Percentiles rank a stretch among this genome's conserved stretches.
Conservation (phyloP, 2,329 filamentous ascomycete genomes). For the Paecilomyces dactylethromorphus region DNA sequence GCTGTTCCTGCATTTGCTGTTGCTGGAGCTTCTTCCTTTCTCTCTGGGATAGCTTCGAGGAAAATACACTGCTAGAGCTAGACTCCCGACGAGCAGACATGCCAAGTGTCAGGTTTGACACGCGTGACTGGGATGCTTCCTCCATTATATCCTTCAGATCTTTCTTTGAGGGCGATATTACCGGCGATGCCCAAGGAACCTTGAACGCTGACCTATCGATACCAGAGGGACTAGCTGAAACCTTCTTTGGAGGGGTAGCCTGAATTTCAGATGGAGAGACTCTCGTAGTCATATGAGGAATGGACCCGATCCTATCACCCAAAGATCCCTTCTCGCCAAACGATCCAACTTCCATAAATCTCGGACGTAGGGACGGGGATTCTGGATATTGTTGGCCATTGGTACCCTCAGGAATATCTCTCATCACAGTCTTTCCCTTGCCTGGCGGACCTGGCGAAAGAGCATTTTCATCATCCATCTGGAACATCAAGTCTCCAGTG, state of each 20-base stretch:
- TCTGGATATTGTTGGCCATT: conserved; percentile 16
- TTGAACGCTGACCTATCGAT: conserved; percentile 21
- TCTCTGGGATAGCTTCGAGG: conserved; percentile 75
- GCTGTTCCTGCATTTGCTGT: conserved; percentile 47
- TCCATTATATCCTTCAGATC: conserved; percentile 73
- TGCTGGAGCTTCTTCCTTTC: conserved; percentile 81
- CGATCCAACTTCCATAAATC: conserved; percentile 18
- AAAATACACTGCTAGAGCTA: conserved; percentile 27
- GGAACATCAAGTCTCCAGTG: conserved; percentile 74
- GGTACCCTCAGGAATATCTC: conserved; percentile 11
- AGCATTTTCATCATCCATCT: conserved; percentile 75
- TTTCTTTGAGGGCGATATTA: conserved; percentile 56
- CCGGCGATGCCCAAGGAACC: conserved; percentile 48
- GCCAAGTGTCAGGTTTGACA: conserved; percentile 48
- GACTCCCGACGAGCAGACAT: conserved; percentile 42
- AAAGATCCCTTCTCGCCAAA: conserved; percentile 19
- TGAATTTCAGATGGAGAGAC: conserved; percentile 19
- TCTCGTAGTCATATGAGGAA: conserved; percentile 10
- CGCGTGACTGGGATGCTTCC: conserved; percentile 46
- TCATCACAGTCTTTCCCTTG: conserved; percentile 25
- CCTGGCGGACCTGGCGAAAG: conserved; percentile 16
- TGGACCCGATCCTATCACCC: conserved; percentile 22
- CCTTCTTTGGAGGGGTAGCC: conserved; percentile 12
- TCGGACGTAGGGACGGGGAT: conserved; percentile 16
- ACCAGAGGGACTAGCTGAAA: conserved; percentile 17